A percentile compares a stretch with the other conserved stretches of the same genome.
Conservation (phyloP, 345 rosid genomes). For the Anacardium occidentale region DNA sequence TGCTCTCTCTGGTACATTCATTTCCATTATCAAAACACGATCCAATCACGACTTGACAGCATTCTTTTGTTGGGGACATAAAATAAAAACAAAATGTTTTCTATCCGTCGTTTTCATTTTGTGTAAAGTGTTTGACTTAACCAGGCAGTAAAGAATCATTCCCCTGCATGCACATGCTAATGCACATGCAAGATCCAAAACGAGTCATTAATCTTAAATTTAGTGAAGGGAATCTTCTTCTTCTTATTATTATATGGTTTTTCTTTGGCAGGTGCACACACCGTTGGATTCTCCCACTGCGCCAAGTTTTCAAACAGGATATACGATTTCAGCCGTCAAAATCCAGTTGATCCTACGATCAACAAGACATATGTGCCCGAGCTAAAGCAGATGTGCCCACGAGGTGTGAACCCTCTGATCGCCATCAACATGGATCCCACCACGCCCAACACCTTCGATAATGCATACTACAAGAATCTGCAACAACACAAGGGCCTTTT, state of each 20-base stretch:
- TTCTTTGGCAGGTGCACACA: slow-evolving; percentile 66
- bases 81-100: not conserved
- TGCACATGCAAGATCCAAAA: not conserved
- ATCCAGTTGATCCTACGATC: slow-evolving; percentile 59
- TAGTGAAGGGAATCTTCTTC: not conserved
- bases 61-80: not conserved
- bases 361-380: slow-evolving; percentile 51
- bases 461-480: slow-evolving; percentile 65
- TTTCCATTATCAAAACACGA: not conserved
- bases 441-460: slow-evolving; percentile 65
- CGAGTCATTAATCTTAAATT: not conserved
- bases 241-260: not conserved
- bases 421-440: slow-evolving; percentile 79
- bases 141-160: not conserved
- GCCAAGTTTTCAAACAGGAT: slow-evolving; percentile 51
- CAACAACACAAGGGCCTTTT: slow-evolving; percentile 66
- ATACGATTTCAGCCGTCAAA: slow-evolving; percentile 50
- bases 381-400: slow-evolving; percentile 66
- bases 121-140: not conserved
- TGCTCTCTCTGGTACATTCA: slow-evolving; percentile 68
- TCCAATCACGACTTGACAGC: not conserved
- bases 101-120: no score
- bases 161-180: not conserved
- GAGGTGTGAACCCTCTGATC: slow-evolving; percentile 59
- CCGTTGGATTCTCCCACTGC: slow-evolving; percentile 80